Evolutionary conservation across 257 asterid genomes (phyloP), one percentile per base, ranked within the genome.

Genomic region (Gardenia jasminoides): DNA sequence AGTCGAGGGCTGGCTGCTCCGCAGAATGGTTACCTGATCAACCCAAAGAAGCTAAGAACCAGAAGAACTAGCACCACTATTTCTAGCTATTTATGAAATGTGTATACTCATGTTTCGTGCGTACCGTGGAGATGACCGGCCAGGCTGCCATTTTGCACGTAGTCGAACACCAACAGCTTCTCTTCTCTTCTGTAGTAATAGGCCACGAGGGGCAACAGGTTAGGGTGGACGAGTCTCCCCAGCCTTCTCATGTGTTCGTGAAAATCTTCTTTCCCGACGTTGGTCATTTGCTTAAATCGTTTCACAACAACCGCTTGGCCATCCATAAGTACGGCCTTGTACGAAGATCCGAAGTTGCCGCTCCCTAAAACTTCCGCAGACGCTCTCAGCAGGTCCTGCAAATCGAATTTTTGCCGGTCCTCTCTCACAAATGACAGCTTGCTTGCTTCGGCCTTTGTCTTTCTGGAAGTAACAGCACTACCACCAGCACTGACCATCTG

Each of bases 211-310:
- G 98, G 95, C 61, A 94, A 78, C 74, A 94, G 77, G 48, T 92
- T 94, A 3, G 91, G 91, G 83, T 94, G 96, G 20, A 81, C 79
- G 46, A 94, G 89, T 69, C 93, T 80, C 16, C 93, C 96, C 4
- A 94, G 71, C 85, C 97, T 88, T 69, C 92, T 94, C 98, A 94
- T 94, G 84, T 94, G 97, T 78, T 94, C 97, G 15, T 92, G 95
- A 85, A 94, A 94, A 56, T 94, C 98, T 70, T 92, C 98, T 80
- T 71, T 89, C 5, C 79, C 92, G 0, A 94, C 86, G 68, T 85
- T 83, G 56, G 85, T 91, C 98, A 92, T 91, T 52, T 91, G 97
- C 88, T 94, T 94, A 79, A 91, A 94, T 80, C 97, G 90, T 84
- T 94, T 94, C 48, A 94, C 98, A 16, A 94, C 98, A 6, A 92